Evolutionary conservation across 176 grass and related monocot species (phyloP).

Genomic region (Carex myosuroides): DNA sequence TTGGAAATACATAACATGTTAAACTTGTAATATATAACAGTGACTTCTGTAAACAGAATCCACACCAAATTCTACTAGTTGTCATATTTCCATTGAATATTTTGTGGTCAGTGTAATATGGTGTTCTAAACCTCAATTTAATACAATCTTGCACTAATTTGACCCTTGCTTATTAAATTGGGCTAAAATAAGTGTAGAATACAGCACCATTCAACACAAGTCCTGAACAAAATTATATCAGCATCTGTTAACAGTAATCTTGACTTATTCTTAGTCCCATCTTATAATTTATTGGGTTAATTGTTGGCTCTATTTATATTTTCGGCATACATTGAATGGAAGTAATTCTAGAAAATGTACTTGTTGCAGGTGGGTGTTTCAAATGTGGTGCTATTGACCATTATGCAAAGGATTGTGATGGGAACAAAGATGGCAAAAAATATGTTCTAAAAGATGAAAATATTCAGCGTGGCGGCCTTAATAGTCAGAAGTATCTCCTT

Average conservation of each 20-base stretch:
- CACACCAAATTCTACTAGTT: not conserved
- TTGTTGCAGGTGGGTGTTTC: constrained; percentile 70
- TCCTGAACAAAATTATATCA: not conserved
- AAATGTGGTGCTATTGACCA: constrained; percentile 90
- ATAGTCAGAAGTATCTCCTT: constrained; percentile 48
- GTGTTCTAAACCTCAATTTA: not conserved
- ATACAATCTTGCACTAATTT: not conserved
- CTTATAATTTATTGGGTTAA: not conserved
- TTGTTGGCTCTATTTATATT: not conserved
- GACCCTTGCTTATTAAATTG: not conserved
- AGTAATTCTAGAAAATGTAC: not conserved
- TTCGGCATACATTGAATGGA: constrained; percentile 1
- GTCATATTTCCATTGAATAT: not conserved
- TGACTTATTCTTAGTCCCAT: not conserved
- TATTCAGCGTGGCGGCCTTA: constrained; percentile 54
- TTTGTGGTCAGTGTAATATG: not conserved
- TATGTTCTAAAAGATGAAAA: constrained; percentile 95
- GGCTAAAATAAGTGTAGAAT: not conserved
- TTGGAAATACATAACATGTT: not conserved
- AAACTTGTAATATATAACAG: not conserved
- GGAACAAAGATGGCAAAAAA: constrained; percentile 47
- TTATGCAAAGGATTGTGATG: constrained; percentile 63
- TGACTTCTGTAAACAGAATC: not conserved
- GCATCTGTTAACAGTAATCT: not conserved
- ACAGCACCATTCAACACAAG: not conserved